Evolutionary conservation across 2,329 filamentous ascomycete species (phyloP), one percentile per base, ranked within the genome.

Genomic region (Elsinoe necatrix): DNA sequence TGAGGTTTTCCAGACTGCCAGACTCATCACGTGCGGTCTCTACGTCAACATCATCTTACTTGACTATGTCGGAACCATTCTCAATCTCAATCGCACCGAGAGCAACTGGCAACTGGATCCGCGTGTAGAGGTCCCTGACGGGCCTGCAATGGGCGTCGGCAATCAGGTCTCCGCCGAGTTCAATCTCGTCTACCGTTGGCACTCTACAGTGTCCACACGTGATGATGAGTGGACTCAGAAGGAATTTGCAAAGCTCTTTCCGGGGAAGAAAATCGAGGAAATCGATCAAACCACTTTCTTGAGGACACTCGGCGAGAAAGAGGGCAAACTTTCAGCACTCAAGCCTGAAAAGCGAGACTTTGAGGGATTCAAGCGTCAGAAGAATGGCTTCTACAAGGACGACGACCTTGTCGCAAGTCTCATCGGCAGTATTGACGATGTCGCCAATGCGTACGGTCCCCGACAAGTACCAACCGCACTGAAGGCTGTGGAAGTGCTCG

Each of bases 401-500:
- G 76, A 78, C 31, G 76, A 82, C n/a, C 71, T 85, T 12, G 79
- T 77, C 1, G 69, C 72, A 1, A 74, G 82, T 14, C 73, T 84
- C n/a, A 76, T 75, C 21, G 73, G 75, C 27, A 73, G 77, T n/a
- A 81, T 84, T 65, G 78, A 84, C 20, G 80, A 84, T 57, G 78
- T 79, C 31, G 79, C 80, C 1, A 80, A 80, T 31, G 72, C 74
- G 4, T 84, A 83, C 61, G 82, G 82, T 1, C 77, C 82, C 1
- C 75, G 76, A 12, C 81, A 79, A 63, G 75, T 85, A 0, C 82
- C 82, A 3, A 75, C 74, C 39, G 75, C 78, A 1, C 76, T 86
- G 63, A 80, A 77, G 62, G 72, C 75, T 1, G 75, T 85, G n/a
- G 83, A 85, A 66, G 73, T 83, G 2, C 73, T 84, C 1, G 82